Base-by-base conservation (phyloP, 768 basidiomycete genomes). In the Phylloporus arenicola region DNA sequence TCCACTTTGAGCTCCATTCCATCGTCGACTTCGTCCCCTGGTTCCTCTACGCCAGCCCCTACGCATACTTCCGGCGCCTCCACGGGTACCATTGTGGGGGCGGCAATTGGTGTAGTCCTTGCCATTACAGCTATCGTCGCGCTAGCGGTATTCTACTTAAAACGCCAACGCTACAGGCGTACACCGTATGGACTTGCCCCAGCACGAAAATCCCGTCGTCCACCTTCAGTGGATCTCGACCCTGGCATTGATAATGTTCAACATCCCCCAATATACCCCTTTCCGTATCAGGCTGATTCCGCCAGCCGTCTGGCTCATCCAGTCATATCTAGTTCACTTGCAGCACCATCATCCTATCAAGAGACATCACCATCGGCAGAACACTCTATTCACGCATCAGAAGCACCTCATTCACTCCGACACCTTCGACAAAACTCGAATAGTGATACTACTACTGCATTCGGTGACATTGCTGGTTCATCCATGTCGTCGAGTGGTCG, bases 41-140 rank as follows among this genome's bases (percentile, higher is more conserved):
- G 35, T 57, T 19, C 59, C 38, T 30, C 64, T 11, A 48, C 53
- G 20, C 45, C 58, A 34, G 57, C 68, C 11, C 37, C 65, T 24
- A 47, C 57, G 3, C 52, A 61, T 40, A 56, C 55, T 6, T 54
- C 69, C 1, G 60, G 64, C 8, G 57, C 71, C 17, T 69, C 77
- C 6, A 70, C 72, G 6, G 75, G 73, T 25, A 75, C 74, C 40
- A 76, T 82, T 42, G 75, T 75, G 8, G 80, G 69, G 42, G 52
- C 54, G 41, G 78, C 77, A 10, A 71, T 81, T 34, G 81, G 82
- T 41, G 74, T 67, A 27, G 62, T 84, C 27, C 54, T 82, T 31
- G 80, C 80, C 49, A 58, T 82, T 19, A 75, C 79, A n/a, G 73
- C 74, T 14, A 60, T 76, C 20, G 67, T 79, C 25, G 75, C 76